Conservation (phyloP, 2,329 filamentous ascomycete genomes). For the Fusarium miscanthi region DNA sequence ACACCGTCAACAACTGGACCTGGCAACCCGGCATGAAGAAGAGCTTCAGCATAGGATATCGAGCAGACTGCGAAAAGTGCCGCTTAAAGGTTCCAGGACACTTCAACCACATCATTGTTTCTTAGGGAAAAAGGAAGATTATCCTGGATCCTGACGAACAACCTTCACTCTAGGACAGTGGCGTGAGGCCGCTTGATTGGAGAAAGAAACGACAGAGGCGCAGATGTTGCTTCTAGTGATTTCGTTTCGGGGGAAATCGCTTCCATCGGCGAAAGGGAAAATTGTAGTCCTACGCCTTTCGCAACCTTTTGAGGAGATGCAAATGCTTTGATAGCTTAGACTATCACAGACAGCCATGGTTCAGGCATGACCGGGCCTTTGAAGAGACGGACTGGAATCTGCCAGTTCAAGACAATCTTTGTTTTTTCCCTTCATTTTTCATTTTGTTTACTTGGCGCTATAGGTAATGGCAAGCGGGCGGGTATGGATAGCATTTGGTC, state of each 20-base stretch:
- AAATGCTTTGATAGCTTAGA: neutral
- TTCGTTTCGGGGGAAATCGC: no score
- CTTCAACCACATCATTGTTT: constrained; percentile 82
- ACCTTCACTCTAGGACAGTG: constrained; percentile 42
- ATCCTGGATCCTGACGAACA: constrained; percentile 42
- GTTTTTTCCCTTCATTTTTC: neutral
- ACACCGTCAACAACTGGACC: constrained; percentile 71
- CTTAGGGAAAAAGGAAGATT: constrained; percentile 55
- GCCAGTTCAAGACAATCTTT: constrained; percentile 15
- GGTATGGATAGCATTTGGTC: constrained; percentile 30
- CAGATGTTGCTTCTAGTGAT: neutral
- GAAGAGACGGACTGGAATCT: neutral
- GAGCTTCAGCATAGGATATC: constrained; percentile 81
- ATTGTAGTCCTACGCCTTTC: neutral
- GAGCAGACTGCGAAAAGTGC: constrained; percentile 83
- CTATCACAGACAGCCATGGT: neutral
- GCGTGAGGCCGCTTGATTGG: constrained; percentile 43
- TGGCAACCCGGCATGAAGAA: constrained; percentile 73
- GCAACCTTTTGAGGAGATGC: neutral
- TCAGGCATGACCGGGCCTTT: neutral
- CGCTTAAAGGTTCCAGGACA: constrained; percentile 79
- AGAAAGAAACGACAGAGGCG: constrained; percentile 23
- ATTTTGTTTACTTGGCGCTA: constrained; percentile 29
- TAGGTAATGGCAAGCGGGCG: constrained; percentile 31
- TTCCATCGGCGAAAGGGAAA: neutral